Evolutionary conservation across 441 rosid species (phyloP), one percentile per base, ranked within the genome.

Genomic region (Mallotus repandus): DNA sequence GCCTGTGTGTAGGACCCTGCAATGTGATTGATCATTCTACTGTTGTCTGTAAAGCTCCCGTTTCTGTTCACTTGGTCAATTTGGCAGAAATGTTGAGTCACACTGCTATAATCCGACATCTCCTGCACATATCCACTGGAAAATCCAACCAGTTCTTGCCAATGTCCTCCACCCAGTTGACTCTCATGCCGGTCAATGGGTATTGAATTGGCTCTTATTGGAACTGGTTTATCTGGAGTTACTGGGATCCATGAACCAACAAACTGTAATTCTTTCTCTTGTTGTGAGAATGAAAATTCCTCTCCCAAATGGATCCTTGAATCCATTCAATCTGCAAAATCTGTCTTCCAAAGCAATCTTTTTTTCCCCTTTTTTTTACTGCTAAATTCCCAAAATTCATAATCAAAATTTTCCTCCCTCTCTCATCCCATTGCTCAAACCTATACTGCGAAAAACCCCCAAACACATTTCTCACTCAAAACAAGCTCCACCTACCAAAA

Each of bases 141-240:
- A 70, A 88, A 74, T 59, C 69, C 79, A 66, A 68, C 57, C 69
- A 77, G 63, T 64, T 83, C 81, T 19, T 76, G 87, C 84, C 82
- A 81, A 35, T 75, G 78, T 32, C 65, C 77, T 64, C 78, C 57
- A 61, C 71, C 81, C 64, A 57, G 64, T 43, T 66, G 85, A 65
- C 35, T 71, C 43, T 63, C 83, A 60, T 74, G 73, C 63, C 78
- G 54, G n/a, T 68, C 77, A 67, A 76, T 78, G 0, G 63, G 78
- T 15, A 74, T 66, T 0, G 72, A 69, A 70, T 74, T 74, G 2
- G 89, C 74, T 83, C 81, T 71, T n/a, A 69, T 55, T 41, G 77
- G 79, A 70, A 84, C 57, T 1, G 83, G 86, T 73, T 85, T 89
- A 49, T 71, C 79, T 2, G 92, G 89, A 18, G 96, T 88, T 22